Conservation (phyloP, 345 rosid species). For the Balakata baccata region DNA sequence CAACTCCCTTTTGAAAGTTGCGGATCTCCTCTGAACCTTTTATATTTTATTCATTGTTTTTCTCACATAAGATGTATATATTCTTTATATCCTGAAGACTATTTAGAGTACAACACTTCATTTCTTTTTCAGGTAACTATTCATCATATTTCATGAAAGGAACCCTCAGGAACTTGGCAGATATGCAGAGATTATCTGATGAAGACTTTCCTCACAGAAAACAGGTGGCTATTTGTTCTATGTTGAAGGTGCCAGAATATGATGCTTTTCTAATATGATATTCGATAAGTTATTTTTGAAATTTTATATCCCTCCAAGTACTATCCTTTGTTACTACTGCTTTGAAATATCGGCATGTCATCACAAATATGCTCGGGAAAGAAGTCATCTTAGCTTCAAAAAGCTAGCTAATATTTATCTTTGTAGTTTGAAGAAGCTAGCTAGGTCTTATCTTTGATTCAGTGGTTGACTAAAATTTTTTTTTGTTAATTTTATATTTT, state of each 20-base stretch:
- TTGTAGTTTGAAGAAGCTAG: too few species aligned
- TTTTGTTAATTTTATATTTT: neutral
- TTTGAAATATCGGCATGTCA: neutral
- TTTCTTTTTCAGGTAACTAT: slow-evolving; percentile 45
- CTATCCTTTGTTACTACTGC: neutral
- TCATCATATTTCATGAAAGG: slow-evolving; percentile 81
- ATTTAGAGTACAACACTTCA: too few species aligned
- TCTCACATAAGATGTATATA: neutral
- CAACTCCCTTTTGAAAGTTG: neutral
- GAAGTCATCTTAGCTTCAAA: neutral
- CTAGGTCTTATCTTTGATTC: neutral
- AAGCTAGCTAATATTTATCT: too few species aligned
- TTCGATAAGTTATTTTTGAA: neutral
- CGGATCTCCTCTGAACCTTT: neutral
- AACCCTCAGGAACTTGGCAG: slow-evolving; percentile 68
- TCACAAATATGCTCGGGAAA: neutral
- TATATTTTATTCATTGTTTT: neutral
- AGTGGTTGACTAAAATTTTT: neutral
- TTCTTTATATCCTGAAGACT: slow-evolving; percentile 3
- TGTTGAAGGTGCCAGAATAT: neutral
- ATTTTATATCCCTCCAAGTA: neutral
- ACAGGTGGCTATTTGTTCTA: slow-evolving; percentile 47
- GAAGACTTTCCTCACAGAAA: slow-evolving; percentile 79
- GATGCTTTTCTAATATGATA: neutral
- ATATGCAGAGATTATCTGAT: slow-evolving; percentile 78